Conservation (phyloP, 306 rosid genomes). For the Comarum palustre region DNA sequence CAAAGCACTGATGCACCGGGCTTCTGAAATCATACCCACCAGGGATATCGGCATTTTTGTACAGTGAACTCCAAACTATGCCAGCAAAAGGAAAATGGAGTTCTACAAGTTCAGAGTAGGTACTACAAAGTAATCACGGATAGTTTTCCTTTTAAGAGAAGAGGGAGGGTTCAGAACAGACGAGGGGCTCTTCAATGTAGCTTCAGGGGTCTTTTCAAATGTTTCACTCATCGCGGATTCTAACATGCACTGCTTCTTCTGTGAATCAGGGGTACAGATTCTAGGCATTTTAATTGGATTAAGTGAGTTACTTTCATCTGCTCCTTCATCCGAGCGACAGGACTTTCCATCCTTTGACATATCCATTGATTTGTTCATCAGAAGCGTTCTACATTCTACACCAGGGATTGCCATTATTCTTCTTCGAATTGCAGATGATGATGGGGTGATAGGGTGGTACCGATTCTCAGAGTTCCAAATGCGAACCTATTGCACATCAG, state of each 20-base stretch:
- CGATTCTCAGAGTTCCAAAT: constrained; percentile 54
- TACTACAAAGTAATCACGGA: constrained; percentile 71
- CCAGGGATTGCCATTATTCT: constrained; percentile 79
- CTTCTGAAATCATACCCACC: constrained; percentile 17
- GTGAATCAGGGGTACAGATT: constrained; percentile 48
- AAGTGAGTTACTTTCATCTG: constrained; percentile 18
- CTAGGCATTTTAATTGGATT: constrained; percentile 46
- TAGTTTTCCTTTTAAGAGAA: constrained; percentile 73
- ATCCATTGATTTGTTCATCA: constrained; percentile 31
- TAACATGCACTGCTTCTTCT: constrained; percentile 33
- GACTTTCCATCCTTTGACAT: constrained; percentile 24
- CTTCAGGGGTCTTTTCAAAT: constrained; percentile 70
- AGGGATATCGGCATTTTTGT: constrained; percentile 11
- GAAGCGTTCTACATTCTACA: constrained; percentile 44
- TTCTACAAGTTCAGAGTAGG: constrained; percentile 33
- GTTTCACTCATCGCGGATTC: constrained; percentile 31
- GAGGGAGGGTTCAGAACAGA: constrained; percentile 90
- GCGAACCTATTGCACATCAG: constrained; percentile 52
- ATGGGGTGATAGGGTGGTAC: constrained; percentile 27
- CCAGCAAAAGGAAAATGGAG: neutral
- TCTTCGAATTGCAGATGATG: constrained; percentile 57
- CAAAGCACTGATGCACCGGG: constrained; percentile 1
- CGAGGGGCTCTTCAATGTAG: constrained; percentile 75
- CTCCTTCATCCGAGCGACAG: constrained; percentile 23
- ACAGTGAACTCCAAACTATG: neutral